phyloP scores from a whole-genome alignment of 352 stramenopile genomes.

The Hyaloperonospora arabidopsidis region DNA sequence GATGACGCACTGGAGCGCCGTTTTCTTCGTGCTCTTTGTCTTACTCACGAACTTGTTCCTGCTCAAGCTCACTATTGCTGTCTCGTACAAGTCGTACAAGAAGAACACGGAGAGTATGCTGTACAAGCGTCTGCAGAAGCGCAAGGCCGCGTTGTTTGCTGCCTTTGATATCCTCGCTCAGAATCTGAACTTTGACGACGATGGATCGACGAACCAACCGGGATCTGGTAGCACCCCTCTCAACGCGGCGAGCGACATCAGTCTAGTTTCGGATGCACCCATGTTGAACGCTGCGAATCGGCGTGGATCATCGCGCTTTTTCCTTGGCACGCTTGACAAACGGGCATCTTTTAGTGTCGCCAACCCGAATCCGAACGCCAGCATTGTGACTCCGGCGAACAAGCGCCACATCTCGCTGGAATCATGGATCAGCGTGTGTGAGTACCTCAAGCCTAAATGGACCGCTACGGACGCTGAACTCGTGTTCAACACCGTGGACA shows the following conservation, averaged over 20 bases:
- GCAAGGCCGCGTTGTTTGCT: constrained; percentile 65
- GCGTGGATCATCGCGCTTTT: constrained; percentile 63
- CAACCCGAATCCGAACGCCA: constrained; percentile 18
- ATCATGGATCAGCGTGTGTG: constrained; percentile 62
- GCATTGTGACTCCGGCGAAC: constrained; percentile 38
- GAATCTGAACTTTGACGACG: constrained; percentile 46
- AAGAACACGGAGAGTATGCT: constrained; percentile 80
- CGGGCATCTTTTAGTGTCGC: constrained; percentile 38
- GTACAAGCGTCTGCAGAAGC: constrained; percentile 80
- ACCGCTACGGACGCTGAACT: constrained; percentile 58
- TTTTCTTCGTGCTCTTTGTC: constrained; percentile 79
- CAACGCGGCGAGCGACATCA: constrained; percentile 22
- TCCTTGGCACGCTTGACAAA: constrained; percentile 32
- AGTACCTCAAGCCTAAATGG: constrained; percentile 72
- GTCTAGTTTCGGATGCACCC: constrained; percentile 19
- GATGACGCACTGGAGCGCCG: constrained; percentile 64
- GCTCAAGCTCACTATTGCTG: constrained; percentile 78
- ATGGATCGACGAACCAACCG: constrained; percentile 10
- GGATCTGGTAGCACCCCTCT: constrained; percentile 8
- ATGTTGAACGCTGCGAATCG: constrained; percentile 34
- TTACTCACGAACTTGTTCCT: constrained; percentile 76
- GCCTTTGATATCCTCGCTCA: constrained; percentile 70
- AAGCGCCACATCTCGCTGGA: constrained; percentile 55
- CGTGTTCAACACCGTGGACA: constrained; percentile 75
- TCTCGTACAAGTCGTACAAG: constrained; percentile 82